Base-by-base conservation (phyloP, 75 land plant species). In the Cunninghamia lanceolata region DNA sequence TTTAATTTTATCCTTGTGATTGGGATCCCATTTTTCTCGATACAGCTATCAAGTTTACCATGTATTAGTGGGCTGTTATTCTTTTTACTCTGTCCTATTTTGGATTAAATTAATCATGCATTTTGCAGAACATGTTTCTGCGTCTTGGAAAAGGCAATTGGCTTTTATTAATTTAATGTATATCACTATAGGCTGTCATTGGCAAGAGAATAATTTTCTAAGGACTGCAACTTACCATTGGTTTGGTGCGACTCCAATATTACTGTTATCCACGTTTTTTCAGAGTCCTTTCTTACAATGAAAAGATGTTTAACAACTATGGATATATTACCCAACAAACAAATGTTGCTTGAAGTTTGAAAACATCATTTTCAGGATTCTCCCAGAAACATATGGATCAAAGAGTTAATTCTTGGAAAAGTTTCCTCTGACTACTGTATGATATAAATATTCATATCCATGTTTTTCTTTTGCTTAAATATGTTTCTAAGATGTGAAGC, bases 401-500 rank as follows among this genome's bases (percentile, higher is more conserved):
- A 77, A 43, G 50, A 80, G 32, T 42, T 80, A 45, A 3, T n/a
- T 79, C n/a, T 43, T 75, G 36, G 13, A 38, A 17, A 38, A 16
- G 42, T 36, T 76, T 76, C 10, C 40, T 76, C 21, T 75, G 21
- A 9, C 78, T 35, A 59, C 36, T 5, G 38, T 38, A 14, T n/a
- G n/a, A n/a, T n/a, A n/a, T n/a, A n/a, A n/a, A n/a, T n/a, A n/a
- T n/a, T n/a, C n/a, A n/a, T n/a, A n/a, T n/a, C 21, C 43, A 73
- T 39, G 25, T 76, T 76, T 45, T 11, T 21, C 45, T 2, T 28
- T 21, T 28, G 4, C 13, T n/a, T 43, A 45, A n/a, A 28, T 25
- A 80, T 80, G n/a, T 47, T n/a, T 80, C 28, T 30, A 45, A 80
- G 32, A 77, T 77, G 82, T 43, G 47, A 80, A n/a, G n/a, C 82